These are phyloP conservation scores for Cordyceps javanica DNA, from an alignment of 2,329 filamentous ascomycete genomes.

Conservation along the genomic window DNA sequence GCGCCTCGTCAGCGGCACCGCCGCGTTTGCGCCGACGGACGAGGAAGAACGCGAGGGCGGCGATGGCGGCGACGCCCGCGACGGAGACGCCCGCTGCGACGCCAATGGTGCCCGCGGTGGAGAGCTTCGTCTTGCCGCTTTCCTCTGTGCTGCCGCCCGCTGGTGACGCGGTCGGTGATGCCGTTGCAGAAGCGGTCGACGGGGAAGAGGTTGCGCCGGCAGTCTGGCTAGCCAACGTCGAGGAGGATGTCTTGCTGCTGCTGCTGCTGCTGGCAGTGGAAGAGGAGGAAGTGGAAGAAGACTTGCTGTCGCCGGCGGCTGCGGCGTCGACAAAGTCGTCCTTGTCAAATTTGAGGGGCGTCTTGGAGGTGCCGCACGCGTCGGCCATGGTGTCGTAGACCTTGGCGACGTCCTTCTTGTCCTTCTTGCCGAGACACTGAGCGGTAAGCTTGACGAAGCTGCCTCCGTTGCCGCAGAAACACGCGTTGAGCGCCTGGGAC, in stretches of 20 bases:
- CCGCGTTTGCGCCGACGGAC: constrained; percentile 23
- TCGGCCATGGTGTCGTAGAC: constrained; percentile 34
- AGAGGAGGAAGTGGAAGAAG: constrained; percentile 17
- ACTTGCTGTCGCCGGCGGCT: constrained; percentile 3
- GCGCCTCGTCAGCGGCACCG: constrained; percentile 20
- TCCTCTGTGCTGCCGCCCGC: background rate
- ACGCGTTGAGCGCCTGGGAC: constrained; percentile 33
- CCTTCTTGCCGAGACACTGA: constrained; percentile 31
- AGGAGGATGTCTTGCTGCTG: constrained; percentile 2
- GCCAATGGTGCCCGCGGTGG: constrained; percentile 27
- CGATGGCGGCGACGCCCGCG: constrained; percentile 23
- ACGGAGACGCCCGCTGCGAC: constrained; percentile 27
- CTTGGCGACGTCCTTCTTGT: constrained; percentile 26
- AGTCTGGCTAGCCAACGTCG: constrained; percentile 4
- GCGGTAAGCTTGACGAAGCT: constrained; percentile 39
- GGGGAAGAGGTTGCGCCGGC: constrained; percentile 15
- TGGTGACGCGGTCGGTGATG: background rate
- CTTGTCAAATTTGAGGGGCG: constrained; percentile 32
- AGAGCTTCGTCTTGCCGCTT: constrained; percentile 16
- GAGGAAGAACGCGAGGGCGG: constrained; percentile 20
- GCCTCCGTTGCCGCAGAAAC: constrained; percentile 39
- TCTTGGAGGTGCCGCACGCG: constrained; percentile 35
- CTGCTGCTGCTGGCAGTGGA: background rate
- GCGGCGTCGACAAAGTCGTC: constrained; percentile 30
- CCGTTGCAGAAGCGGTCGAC: constrained; percentile 16